Evolutionary conservation across 2,329 filamentous ascomycete genomes (phyloP).

Genomic region (Coniochaeta sp.): DNA sequence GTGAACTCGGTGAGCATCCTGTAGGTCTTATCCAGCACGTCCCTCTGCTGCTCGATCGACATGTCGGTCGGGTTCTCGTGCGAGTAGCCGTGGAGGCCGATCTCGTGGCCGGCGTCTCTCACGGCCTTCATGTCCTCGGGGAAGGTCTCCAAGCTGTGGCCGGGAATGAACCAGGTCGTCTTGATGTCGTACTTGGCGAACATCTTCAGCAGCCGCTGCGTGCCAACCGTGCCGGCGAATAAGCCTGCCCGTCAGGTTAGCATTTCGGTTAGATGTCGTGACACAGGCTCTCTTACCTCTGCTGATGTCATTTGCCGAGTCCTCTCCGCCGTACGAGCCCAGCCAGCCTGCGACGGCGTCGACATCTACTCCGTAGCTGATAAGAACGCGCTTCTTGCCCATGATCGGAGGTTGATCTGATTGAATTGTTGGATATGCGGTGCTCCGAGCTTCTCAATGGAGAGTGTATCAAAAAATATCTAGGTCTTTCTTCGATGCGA

Average conservation of each 20-base stretch:
- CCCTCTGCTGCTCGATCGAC: slow-evolving; percentile 64
- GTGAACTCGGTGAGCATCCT: slow-evolving; percentile 63
- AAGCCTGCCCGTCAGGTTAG: slow-evolving; percentile 33
- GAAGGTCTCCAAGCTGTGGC: slow-evolving; percentile 37
- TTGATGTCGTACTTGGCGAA: slow-evolving; percentile 68
- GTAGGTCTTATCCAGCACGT: slow-evolving; percentile 69
- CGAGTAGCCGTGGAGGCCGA: slow-evolving; percentile 36
- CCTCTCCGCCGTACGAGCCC: slow-evolving; percentile 23
- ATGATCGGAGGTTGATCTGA: slow-evolving; percentile 15
- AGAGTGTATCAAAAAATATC: background rate
- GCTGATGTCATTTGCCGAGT: slow-evolving; percentile 22
- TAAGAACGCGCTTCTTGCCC: slow-evolving; percentile 28
- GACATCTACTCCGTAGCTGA: slow-evolving; percentile 20
- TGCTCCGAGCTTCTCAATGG: background rate
- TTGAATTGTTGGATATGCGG: slow-evolving; percentile 3
- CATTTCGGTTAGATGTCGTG: background rate
- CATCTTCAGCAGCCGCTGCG: slow-evolving; percentile 59
- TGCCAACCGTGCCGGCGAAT: slow-evolving; percentile 63
- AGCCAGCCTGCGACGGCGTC: slow-evolving; percentile 24
- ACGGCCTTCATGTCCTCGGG: slow-evolving; percentile 36
- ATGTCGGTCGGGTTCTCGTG: slow-evolving; percentile 40
- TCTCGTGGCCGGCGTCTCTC: slow-evolving; percentile 39
- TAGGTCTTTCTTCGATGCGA: background rate
- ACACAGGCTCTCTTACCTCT: slow-evolving; percentile 11
- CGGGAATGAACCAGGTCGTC: slow-evolving; percentile 46